phyloP scores from a whole-genome alignment of 2,329 filamentous ascomycete species.

The Colletotrichum endophyticum region DNA sequence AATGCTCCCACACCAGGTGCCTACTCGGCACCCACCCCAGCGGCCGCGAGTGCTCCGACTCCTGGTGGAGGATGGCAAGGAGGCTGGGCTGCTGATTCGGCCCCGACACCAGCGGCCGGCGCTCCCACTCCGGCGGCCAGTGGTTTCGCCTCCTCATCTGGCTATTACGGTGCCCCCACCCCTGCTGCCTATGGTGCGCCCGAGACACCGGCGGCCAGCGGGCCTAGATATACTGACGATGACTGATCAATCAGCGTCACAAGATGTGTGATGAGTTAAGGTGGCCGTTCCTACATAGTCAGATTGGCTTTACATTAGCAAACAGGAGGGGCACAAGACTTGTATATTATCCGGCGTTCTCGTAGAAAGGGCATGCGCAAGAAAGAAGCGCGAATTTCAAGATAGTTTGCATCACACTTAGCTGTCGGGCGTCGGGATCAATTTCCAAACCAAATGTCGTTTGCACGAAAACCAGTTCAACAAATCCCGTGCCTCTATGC shows the following conservation, averaged over 20 bases:
- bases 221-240: constrained; percentile 59
- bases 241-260: constrained; percentile 35
- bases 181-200: constrained; percentile 65
- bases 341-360: constrained; percentile 21
- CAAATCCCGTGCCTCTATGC: not conserved
- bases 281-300: not conserved
- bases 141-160: constrained; percentile 49
- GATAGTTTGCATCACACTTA: not conserved
- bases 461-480: not conserved
- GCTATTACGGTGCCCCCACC: constrained; percentile 66
- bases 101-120: constrained; percentile 67
- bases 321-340: not conserved
- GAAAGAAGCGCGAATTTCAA: not conserved
- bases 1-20: constrained; percentile 76
- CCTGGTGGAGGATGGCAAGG: constrained; percentile 68
- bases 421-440: not conserved
- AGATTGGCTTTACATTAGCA: not conserved
- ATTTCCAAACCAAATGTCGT: not conserved
- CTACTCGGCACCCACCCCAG: constrained; percentile 68
- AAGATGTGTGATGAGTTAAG: not conserved
- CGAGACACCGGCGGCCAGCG: constrained; percentile 67
- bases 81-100: constrained; percentile 65
- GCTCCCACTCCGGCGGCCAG: constrained; percentile 75
- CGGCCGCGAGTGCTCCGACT: constrained; percentile 68
- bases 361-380: not conserved